Conservation (phyloP, 768 basidiomycete genomes). For the Mrakia frigida region DNA sequence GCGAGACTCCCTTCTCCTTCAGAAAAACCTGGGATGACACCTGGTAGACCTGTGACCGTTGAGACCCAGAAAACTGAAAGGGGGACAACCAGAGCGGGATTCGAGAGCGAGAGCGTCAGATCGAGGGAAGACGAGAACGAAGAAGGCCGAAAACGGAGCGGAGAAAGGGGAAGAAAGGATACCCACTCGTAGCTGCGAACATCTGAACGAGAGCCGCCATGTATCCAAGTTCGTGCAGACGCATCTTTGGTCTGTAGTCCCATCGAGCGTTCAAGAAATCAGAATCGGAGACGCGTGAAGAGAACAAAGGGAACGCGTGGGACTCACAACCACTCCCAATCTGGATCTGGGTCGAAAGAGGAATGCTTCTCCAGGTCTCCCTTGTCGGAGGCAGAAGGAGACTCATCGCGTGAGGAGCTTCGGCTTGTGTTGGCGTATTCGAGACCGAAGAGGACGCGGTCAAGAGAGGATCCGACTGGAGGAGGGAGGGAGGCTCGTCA, state of each 20-base stretch:
- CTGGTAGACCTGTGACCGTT: conserved; percentile 47
- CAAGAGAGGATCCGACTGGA: conserved; percentile 34
- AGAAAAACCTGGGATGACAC: conserved; percentile 45
- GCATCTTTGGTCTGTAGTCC: neutral
- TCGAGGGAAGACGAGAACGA: neutral
- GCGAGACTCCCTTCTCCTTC: conserved; percentile 37
- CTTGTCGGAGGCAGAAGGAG: conserved; percentile 12
- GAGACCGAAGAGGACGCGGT: conserved; percentile 12
- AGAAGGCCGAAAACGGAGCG: too few relatives aligned
- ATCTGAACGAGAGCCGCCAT: conserved; percentile 47
- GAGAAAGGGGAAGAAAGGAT: too few relatives aligned
- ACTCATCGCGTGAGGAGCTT: neutral
- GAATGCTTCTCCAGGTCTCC: neutral
- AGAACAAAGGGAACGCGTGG: neutral
- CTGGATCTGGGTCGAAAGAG: neutral
- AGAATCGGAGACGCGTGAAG: neutral
- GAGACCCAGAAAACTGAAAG: conserved; percentile 56
- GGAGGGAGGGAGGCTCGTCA: conserved; percentile 35
- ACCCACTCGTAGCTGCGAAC: conserved; percentile 50
- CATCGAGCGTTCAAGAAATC: neutral
- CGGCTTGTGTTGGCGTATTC: conserved; percentile 26
- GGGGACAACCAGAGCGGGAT: too few relatives aligned
- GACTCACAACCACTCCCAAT: conserved; percentile 15
- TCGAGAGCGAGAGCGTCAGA: neutral
- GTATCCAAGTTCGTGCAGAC: conserved; percentile 16